These are phyloP conservation scores for Usnea hakonensis DNA, from an alignment of 495 filamentous ascomycete genomes.

Conservation along the genomic window DNA sequence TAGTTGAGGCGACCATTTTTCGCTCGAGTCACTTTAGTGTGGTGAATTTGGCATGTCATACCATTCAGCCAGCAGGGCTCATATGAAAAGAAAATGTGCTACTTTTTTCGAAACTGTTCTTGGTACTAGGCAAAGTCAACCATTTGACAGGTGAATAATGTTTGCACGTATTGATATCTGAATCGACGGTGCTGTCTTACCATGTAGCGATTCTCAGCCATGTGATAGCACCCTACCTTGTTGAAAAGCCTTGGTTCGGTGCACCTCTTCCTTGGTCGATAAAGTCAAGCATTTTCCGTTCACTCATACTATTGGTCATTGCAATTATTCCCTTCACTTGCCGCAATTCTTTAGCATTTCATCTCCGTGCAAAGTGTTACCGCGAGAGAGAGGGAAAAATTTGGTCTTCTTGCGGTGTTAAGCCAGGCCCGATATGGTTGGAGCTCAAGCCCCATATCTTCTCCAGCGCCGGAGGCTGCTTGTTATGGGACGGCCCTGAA, in stretches of 20 bases:
- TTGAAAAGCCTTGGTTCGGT: not conserved
- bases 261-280: not conserved
- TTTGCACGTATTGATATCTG: not conserved
- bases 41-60: not conserved
- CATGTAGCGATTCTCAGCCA: not conserved
- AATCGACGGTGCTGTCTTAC: not conserved
- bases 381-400: not conserved
- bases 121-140: not conserved
- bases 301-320: not conserved
- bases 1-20: not conserved
- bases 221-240: not conserved
- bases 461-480: not conserved
- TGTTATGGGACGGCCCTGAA: not conserved
- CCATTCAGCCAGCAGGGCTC: conserved; percentile 1
- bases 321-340: not conserved
- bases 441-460: not conserved
- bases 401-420: not conserved
- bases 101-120: not conserved
- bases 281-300: not conserved
- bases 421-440: not conserved
- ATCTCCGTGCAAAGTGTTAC: not conserved
- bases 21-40: not conserved
- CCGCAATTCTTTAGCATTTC: not conserved
- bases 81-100: not conserved
- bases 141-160: not conserved